These are phyloP conservation scores for Kwoniella shandongensis DNA, from an alignment of 768 basidiomycete species.

Conservation along the genomic window DNA sequence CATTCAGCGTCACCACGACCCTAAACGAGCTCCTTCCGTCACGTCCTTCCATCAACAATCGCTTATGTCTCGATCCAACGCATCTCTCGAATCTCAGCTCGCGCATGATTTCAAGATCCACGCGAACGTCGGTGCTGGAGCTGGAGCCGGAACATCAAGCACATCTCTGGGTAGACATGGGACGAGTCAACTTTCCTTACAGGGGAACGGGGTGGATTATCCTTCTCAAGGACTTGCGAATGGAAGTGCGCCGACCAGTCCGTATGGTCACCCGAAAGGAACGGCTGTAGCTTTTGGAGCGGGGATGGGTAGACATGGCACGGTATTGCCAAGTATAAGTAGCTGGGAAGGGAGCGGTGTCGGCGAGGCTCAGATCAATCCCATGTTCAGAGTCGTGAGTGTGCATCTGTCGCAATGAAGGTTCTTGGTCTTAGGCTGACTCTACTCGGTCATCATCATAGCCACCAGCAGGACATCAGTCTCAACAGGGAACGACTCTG, in stretches of 20 bases:
- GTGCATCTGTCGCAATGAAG: not conserved
- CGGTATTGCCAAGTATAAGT: slow-evolving; percentile 39
- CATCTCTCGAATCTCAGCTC: slow-evolving; percentile 52
- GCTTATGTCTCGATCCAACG: slow-evolving; percentile 40
- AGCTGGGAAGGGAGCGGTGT: slow-evolving; percentile 29
- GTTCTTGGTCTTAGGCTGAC: slow-evolving; percentile 1
- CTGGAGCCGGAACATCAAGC: slow-evolving; percentile 26
- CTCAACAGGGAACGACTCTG: slow-evolving; percentile 33
- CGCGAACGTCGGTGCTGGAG: slow-evolving; percentile 35
- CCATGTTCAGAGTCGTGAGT: slow-evolving; percentile 52
- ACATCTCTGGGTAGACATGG: slow-evolving; percentile 35
- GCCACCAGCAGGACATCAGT: slow-evolving; percentile 25
- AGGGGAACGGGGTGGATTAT: slow-evolving; percentile 7
- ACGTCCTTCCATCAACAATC: slow-evolving; percentile 36
- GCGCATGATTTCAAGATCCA: slow-evolving; percentile 50
- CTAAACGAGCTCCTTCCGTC: slow-evolving; percentile 35
- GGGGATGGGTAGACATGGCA: slow-evolving; percentile 41
- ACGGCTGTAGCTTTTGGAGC: slow-evolving; percentile 43
- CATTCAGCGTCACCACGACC: slow-evolving; percentile 13
- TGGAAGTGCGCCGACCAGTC: slow-evolving; percentile 48
- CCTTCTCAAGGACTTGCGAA: slow-evolving; percentile 14
- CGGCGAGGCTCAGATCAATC: slow-evolving; percentile 34
- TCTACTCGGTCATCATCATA: slow-evolving; percentile 7
- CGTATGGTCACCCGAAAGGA: slow-evolving; percentile 51
- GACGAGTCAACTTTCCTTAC: slow-evolving; percentile 23